These are phyloP conservation scores for Diaporthe sp. DNA, from an alignment of 2,329 filamentous ascomycete species.

Conservation along the genomic window DNA sequence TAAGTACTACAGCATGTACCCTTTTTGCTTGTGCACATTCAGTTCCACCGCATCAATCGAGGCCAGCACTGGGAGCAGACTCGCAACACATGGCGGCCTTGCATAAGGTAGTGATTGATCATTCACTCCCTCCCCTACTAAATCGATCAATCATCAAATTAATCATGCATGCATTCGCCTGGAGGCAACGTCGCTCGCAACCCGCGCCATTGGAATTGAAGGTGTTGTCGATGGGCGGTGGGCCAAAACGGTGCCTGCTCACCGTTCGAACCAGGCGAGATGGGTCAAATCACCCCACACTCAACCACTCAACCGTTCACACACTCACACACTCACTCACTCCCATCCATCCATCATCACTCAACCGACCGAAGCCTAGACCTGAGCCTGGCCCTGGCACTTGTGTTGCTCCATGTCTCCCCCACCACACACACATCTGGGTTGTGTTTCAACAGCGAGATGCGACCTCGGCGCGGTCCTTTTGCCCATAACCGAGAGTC, in stretches of 20 bases:
- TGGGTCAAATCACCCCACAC: neutral
- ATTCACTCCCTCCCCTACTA: neutral
- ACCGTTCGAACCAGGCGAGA: constrained; percentile 1
- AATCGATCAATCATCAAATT: neutral
- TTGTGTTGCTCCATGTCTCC: neutral
- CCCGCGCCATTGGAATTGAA: neutral
- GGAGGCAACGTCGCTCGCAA: neutral
- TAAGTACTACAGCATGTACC: neutral
- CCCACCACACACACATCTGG: neutral
- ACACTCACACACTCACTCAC: neutral
- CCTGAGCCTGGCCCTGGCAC: neutral
- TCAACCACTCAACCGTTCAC: neutral
- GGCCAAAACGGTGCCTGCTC: neutral
- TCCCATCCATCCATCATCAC: neutral
- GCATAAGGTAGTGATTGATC: neutral
- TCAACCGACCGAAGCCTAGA: neutral
- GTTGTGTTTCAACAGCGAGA: neutral
- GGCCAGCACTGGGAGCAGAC: neutral
- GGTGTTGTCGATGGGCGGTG: neutral
- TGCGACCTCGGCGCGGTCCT: constrained; percentile 12
- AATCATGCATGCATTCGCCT: neutral
- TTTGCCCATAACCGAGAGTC: constrained; percentile 2
- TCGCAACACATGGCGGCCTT: neutral
- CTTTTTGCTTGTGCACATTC: too few species aligned
- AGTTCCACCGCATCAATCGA: constrained; percentile 6